phyloP scores from a whole-genome alignment of 2,329 filamentous ascomycete genomes.

The Colletotrichum coccodes region DNA sequence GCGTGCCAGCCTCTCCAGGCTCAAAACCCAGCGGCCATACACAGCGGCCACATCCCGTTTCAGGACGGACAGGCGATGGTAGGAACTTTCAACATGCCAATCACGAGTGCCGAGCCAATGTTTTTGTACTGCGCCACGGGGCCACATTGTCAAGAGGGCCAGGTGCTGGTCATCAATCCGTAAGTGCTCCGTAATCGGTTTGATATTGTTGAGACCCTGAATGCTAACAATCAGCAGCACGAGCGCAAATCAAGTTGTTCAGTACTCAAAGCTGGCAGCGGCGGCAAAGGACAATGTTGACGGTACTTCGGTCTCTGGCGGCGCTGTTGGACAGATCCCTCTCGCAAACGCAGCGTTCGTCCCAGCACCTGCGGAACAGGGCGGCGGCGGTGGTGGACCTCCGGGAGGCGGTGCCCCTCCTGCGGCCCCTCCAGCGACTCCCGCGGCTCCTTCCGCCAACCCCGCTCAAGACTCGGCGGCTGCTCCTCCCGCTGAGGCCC shows the following conservation, averaged over 20 bases:
- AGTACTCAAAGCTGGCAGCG: slow-evolving; percentile 39
- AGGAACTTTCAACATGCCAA: slow-evolving; percentile 57
- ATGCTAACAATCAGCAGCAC: slow-evolving; percentile 33
- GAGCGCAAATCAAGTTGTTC: slow-evolving; percentile 41
- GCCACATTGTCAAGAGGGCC: slow-evolving; percentile 60
- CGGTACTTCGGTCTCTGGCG: slow-evolving; percentile 39
- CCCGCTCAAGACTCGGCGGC: background rate
- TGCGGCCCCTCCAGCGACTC: background rate
- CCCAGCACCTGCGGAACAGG: slow-evolving; percentile 35
- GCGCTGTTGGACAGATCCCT: slow-evolving; percentile 41
- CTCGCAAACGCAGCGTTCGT: slow-evolving; percentile 42
- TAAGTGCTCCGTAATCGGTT: slow-evolving; percentile 35
- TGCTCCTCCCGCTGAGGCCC: background rate
- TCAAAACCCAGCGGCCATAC: slow-evolving; percentile 43
- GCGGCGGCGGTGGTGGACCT: slow-evolving; percentile 1
- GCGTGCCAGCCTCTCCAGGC: slow-evolving; percentile 52
- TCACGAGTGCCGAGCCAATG: slow-evolving; percentile 55
- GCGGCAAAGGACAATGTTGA: slow-evolving; percentile 38
- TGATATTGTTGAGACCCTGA: too few species aligned
- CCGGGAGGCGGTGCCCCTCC: background rate
- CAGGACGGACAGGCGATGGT: slow-evolving; percentile 46
- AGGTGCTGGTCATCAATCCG: slow-evolving; percentile 63
- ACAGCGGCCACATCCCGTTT: slow-evolving; percentile 54
- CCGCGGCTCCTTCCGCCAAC: background rate
- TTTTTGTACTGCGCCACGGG: slow-evolving; percentile 62